A percentile compares a stretch with the other conserved stretches of the same genome.
These are phyloP conservation scores for Fusarium penzigii DNA, from an alignment of 2,329 filamentous ascomycete species.

Conservation along the genomic window DNA sequence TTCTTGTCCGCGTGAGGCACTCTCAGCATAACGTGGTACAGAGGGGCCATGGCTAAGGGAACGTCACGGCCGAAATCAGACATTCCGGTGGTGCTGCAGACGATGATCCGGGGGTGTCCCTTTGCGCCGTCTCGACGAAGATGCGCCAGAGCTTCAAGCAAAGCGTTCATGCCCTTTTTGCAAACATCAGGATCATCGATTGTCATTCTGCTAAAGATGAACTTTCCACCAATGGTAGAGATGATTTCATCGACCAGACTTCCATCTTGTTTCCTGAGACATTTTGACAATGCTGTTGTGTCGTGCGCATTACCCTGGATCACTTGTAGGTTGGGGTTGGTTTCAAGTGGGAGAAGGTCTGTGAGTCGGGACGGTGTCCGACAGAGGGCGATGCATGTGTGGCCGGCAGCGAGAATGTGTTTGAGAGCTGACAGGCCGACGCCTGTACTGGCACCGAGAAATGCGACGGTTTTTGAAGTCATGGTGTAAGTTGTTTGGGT, in stretches of 20 bases:
- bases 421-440: constrained; percentile 49
- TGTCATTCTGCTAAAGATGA: constrained; percentile 34
- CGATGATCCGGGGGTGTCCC: constrained; percentile 37
- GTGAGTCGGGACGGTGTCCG: constrained; percentile 52
- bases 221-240: constrained; percentile 47
- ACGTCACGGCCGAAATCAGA: constrained; percentile 40
- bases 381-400: constrained; percentile 50
- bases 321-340: constrained; percentile 42
- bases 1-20: constrained; percentile 50
- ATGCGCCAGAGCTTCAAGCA: constrained; percentile 42
- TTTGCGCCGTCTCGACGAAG: constrained; percentile 29
- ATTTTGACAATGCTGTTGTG: constrained; percentile 36
- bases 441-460: constrained; percentile 56
- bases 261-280: constrained; percentile 34
- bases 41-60: constrained; percentile 42
- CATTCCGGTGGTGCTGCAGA: constrained; percentile 44
- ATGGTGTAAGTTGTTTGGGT: constrained; percentile 4
- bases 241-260: constrained; percentile 47
- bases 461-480: constrained; percentile 44
- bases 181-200: constrained; percentile 52
- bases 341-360: constrained; percentile 32
- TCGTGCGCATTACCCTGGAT: constrained; percentile 51
- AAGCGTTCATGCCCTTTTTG: constrained; percentile 41
- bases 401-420: constrained; percentile 45
- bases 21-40: constrained; percentile 44